phyloP scores from a whole-genome alignment of 352 stramenopile genomes.

The Paralagenidium karlingii region DNA sequence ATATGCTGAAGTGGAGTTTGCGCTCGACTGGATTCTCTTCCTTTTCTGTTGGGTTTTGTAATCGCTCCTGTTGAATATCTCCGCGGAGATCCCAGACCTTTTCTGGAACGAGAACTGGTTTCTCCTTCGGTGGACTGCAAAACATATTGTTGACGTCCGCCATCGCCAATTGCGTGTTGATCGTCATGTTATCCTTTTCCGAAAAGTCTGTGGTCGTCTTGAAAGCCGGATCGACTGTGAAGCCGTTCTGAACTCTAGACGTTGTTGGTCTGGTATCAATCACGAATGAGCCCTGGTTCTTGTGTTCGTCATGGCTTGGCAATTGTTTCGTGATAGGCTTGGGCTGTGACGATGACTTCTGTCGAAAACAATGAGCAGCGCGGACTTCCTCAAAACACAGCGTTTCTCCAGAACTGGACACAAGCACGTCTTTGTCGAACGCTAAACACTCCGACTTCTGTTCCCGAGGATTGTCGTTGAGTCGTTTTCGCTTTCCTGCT shows the following conservation, averaged over 20 bases:
- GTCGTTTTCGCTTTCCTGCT: not conserved
- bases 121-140: conserved; percentile 38
- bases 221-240: too few species aligned
- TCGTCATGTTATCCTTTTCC: conserved; percentile 77
- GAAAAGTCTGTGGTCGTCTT: too few species aligned
- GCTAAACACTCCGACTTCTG: conserved; percentile 14
- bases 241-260: too few species aligned
- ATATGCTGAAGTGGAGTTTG: conserved; percentile 77
- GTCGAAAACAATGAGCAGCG: too few species aligned
- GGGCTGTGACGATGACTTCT: too few species aligned
- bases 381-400: conserved; percentile 77
- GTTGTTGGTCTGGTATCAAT: too few species aligned
- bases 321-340: too few species aligned
- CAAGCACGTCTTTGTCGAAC: conserved; percentile 33
- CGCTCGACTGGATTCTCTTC: conserved; percentile 52
- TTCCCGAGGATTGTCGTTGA: conserved; percentile 6
- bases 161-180: conserved; percentile 75
- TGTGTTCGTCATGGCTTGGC: too few species aligned
- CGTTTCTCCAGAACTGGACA: conserved; percentile 19
- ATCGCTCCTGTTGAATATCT: too few species aligned
- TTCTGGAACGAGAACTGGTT: conserved; percentile 2
- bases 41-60: too few species aligned
- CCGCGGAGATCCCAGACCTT: conserved; percentile 26
- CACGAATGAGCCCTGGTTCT: too few species aligned
- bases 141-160: conserved; percentile 83